Evolutionary conservation across 495 filamentous ascomycete genomes (phyloP), one percentile per base, ranked within the genome.

Genomic region (Aspergillus carlsbadensis): DNA sequence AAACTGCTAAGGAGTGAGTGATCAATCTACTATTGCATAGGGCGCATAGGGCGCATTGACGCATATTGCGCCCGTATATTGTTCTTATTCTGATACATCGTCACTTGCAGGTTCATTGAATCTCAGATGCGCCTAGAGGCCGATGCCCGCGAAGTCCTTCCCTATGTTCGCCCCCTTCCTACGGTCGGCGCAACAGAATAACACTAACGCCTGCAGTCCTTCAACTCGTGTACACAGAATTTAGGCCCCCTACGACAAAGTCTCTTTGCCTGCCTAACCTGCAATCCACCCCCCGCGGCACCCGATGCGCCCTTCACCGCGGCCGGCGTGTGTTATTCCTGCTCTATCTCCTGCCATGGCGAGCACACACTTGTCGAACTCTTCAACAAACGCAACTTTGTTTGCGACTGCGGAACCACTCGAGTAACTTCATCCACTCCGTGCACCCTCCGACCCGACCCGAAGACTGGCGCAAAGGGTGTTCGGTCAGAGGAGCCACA

Each of bases 321-420:
- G 4, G 94, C 92, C 7, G 94, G 85, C 18, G 85, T 98, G 55
- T 98, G 94, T 76, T 98, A 98, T 64, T 88, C 91, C 20, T 99
- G 94, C 77, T 96, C 91, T 15, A 94, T 99, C 34, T 85, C 91
- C 60, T 99, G 94, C 69, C 94, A 99, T 62, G 92, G 94, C 50
- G 92, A 97, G 66, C 95, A 98, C 65, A 88, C 83, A 4, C 80
- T 99, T 20, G 95, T 97, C 24, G 95, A 99, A 73, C 88, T 99
- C 15, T 99, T 99, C 79, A 84, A 81, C 68, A 96, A 96, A 75
- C 85, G 95, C 58, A 86, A 96, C 69, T 96, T 98, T 66, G 90
- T 90, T 24, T 99, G 95, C 73, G 95, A 99, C 68, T 99, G 95
- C 65, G 95, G 95, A 11, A 97, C 92, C 0, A 89, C 87, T 29